Evolutionary conservation across 768 basidiomycete species (phyloP).

Genomic region (Phlegmacium glaucopus): DNA sequence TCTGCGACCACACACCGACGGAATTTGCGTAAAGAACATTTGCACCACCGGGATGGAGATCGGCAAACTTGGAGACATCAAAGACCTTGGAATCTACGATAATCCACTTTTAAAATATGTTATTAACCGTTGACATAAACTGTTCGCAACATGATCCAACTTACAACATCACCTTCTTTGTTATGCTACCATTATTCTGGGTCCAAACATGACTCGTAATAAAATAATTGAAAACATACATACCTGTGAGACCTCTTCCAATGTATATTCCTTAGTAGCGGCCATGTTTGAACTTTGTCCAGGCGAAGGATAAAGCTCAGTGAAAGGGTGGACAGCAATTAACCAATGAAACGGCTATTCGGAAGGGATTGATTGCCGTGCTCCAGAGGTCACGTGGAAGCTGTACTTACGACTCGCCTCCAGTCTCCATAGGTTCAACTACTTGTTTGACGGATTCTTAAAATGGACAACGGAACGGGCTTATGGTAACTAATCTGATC

Average conservation of each 20-base stretch:
- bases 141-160: constrained; percentile 16
- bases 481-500: too few relatives aligned
- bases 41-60: constrained; percentile 81
- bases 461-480: too few relatives aligned
- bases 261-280: constrained; percentile 45
- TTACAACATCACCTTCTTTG: constrained; percentile 76
- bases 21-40: constrained; percentile 65
- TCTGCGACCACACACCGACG: constrained; percentile 48
- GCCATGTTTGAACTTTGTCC: too few relatives aligned
- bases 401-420: too few relatives aligned
- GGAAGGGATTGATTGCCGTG: too few relatives aligned
- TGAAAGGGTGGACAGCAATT: too few relatives aligned
- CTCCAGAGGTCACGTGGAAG: too few relatives aligned
- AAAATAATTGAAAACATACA: constrained; percentile 13
- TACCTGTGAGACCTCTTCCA: constrained; percentile 70
- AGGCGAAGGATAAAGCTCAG: too few relatives aligned
- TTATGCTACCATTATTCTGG: constrained; percentile 76
- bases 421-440: too few relatives aligned
- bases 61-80: constrained; percentile 75
- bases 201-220: too few relatives aligned
- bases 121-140: neutral
- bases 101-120: constrained; percentile 67
- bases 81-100: constrained; percentile 80
- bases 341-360: too few relatives aligned
- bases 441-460: too few relatives aligned